Conservation (phyloP, 2,329 filamentous ascomycete genomes). For the Colletotrichum limetticola region DNA sequence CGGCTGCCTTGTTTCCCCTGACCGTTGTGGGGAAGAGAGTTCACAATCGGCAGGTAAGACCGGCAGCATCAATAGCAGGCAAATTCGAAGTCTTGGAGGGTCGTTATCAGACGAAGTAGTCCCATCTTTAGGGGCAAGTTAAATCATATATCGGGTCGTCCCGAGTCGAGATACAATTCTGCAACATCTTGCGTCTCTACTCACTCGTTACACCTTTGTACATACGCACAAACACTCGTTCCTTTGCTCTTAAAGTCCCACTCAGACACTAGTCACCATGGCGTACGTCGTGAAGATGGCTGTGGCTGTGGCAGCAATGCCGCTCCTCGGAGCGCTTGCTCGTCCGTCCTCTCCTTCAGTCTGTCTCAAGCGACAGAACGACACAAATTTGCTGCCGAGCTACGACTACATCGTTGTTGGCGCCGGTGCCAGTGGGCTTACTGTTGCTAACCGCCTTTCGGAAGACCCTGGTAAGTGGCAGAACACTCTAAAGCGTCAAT, state of each 20-base stretch:
- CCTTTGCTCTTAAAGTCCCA: background rate
- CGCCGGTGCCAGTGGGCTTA: conserved; percentile 48
- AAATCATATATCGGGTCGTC: conserved; percentile 17
- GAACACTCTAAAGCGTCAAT: background rate
- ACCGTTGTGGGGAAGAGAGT: conserved; percentile 15
- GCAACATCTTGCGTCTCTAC: conserved; percentile 1
- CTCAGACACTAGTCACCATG: conserved; percentile 7
- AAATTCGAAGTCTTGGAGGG: background rate
- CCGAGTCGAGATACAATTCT: conserved; percentile 7
- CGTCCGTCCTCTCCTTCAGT: conserved; percentile 19
- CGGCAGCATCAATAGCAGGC: conserved; percentile 4
- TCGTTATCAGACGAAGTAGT: conserved; percentile 8
- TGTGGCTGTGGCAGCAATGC: conserved; percentile 26
- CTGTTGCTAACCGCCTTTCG: conserved; percentile 49
- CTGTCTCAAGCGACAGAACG: conserved; percentile 7
- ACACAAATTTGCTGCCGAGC: conserved; percentile 9
- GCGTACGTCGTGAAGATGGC: conserved; percentile 21
- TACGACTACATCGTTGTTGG: conserved; percentile 48
- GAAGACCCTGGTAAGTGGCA: conserved; percentile 42
- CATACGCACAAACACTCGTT: conserved; percentile 18
- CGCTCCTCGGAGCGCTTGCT: conserved; percentile 26
- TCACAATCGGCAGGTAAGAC: background rate
- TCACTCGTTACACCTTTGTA: conserved; percentile 20
- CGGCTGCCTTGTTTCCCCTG: conserved; percentile 18
- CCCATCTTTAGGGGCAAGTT: background rate